Evolutionary conservation across 2,329 filamentous ascomycete species (phyloP).

Genomic region (Pseudonectria foliicola): DNA sequence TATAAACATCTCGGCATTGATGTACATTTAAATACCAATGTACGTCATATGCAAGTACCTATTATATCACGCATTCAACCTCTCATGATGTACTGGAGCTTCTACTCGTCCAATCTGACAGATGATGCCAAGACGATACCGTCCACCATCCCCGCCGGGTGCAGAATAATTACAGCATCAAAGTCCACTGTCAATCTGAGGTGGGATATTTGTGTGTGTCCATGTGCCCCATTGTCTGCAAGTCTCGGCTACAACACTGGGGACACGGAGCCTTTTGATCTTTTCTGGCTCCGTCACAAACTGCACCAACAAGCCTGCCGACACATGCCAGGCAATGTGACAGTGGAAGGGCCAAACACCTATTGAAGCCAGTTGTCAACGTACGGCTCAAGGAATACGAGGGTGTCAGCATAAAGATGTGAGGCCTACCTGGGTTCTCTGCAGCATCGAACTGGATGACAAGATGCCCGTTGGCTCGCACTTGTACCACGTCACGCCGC

Average conservation of each 20-base stretch:
- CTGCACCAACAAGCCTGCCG: conserved; percentile 44
- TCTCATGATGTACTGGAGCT: no score
- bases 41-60: no score
- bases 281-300: conserved; percentile 40
- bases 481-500: conserved; percentile 44
- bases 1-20: no score
- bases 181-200: conserved; percentile 49
- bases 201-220: conserved; percentile 38
- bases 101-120: background rate
- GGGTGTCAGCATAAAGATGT: no score
- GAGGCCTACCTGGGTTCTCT: conserved; percentile 34
- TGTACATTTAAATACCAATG: no score
- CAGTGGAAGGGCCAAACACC: conserved; percentile 49
- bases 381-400: conserved; percentile 1
- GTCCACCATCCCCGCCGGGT: no score
- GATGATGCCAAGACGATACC: background rate
- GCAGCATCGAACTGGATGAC: conserved; percentile 45
- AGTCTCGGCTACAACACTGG: conserved; percentile 43
- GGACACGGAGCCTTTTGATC: conserved; percentile 33
- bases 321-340: conserved; percentile 51
- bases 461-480: conserved; percentile 38
- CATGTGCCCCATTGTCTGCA: conserved; percentile 46
- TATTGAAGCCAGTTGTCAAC: conserved; percentile 10
- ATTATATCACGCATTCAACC: no score
- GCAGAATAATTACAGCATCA: conserved; percentile 16